These are phyloP conservation scores for Acephala macrosclerotiorum DNA, from an alignment of 2,329 filamentous ascomycete genomes.

Conservation along the genomic window DNA sequence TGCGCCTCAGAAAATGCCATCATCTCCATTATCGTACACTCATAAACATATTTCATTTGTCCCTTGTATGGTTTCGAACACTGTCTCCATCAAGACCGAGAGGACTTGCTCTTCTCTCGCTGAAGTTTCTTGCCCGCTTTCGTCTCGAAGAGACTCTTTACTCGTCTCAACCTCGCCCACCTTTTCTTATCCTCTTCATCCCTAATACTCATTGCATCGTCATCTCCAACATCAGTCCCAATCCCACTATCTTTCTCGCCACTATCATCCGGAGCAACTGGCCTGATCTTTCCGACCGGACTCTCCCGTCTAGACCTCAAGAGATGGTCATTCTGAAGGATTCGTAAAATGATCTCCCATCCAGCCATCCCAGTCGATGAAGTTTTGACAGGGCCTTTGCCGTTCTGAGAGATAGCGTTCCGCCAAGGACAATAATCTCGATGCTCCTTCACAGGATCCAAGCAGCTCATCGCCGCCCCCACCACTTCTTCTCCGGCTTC, in stretches of 20 bases:
- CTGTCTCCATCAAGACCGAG: conserved; percentile 11
- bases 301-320: conserved; percentile 34
- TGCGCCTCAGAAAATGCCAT: background rate
- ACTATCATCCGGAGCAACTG: conserved; percentile 13
- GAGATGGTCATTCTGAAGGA: conserved; percentile 63
- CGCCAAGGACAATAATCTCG: conserved; percentile 87
- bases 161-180: conserved; percentile 73
- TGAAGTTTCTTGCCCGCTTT: conserved; percentile 62
- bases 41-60: background rate
- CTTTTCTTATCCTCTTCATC: conserved; percentile 74
- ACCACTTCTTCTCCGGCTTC: conserved; percentile 59
- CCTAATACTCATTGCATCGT: conserved; percentile 49
- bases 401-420: conserved; percentile 67
- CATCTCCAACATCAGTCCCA: conserved; percentile 36
- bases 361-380: conserved; percentile 49
- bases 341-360: conserved; percentile 62
- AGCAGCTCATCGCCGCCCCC: conserved; percentile 65
- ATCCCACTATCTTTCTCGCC: conserved; percentile 22
- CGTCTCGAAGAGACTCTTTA: conserved; percentile 75
- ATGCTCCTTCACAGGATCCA: conserved; percentile 77
- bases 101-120: conserved; percentile 15
- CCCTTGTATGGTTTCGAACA: background rate
- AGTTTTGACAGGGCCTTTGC: conserved; percentile 41
- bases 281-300: conserved; percentile 21
- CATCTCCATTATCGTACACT: conserved; percentile 11